Evolutionary conservation across 129 eudicot genomes (phyloP).

Genomic region (Pittosporum tobira): DNA sequence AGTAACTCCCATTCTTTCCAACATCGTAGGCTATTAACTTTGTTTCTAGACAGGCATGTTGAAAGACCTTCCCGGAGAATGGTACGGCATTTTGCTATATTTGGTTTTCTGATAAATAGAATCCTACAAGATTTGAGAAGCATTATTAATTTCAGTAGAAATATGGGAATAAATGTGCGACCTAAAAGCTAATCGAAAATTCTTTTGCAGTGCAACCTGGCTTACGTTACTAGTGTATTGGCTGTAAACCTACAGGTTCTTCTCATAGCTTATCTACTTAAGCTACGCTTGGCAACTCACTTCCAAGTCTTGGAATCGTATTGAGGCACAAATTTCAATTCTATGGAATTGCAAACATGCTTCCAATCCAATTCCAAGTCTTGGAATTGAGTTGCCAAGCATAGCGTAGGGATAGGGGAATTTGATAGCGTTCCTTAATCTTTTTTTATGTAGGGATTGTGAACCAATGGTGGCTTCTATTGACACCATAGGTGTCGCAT

Average conservation of each 20-base stretch:
- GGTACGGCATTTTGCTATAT: slow-evolving; percentile 30
- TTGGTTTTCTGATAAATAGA: slow-evolving; percentile 9
- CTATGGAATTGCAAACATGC: too few species aligned
- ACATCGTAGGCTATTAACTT: slow-evolving; percentile 50
- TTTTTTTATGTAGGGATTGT: neutral
- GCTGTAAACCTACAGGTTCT: slow-evolving; percentile 73
- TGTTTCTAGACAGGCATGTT: slow-evolving; percentile 51
- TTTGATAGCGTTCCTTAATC: neutral
- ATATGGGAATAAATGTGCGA: neutral
- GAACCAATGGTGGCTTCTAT: too few species aligned
- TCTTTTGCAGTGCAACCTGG: slow-evolving; percentile 80
- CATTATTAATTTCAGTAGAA: neutral
- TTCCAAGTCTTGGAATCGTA: too few species aligned
- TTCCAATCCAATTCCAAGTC: too few species aligned
- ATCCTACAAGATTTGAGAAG: neutral
- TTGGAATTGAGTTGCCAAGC: too few species aligned
- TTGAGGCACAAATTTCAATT: too few species aligned
- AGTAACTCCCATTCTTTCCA: slow-evolving; percentile 15
- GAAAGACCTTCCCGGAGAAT: slow-evolving; percentile 85
- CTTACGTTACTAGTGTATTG: slow-evolving; percentile 57
- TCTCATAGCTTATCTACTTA: slow-evolving; percentile 5
- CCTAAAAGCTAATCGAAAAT: slow-evolving; percentile 6
- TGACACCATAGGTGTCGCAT: too few species aligned
- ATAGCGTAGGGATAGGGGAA: neutral
- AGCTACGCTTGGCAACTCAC: too few species aligned